phyloP scores from a whole-genome alignment of 2,329 filamentous ascomycete species.

The Claviceps sp. region DNA sequence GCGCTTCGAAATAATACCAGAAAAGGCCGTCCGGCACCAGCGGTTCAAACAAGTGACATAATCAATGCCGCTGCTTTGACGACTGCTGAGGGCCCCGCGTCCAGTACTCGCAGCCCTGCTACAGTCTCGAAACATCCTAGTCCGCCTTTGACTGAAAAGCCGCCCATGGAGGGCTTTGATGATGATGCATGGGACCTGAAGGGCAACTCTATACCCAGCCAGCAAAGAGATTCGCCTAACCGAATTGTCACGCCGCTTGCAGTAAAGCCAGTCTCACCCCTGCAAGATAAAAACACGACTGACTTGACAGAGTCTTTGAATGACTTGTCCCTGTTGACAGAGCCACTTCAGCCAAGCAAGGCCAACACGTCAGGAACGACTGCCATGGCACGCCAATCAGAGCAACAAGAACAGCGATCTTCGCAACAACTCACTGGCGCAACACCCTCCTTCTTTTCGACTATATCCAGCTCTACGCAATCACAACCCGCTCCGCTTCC shows the following conservation, averaged over 20 bases:
- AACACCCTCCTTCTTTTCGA: constrained; percentile 43
- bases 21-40: constrained; percentile 76
- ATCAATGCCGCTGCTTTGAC: constrained; percentile 81
- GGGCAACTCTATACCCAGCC: constrained; percentile 33
- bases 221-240: constrained; percentile 26
- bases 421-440: constrained; percentile 38
- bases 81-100: constrained; percentile 30
- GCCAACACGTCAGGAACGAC: constrained; percentile 17
- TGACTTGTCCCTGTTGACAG: constrained; percentile 39
- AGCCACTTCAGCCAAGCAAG: constrained; percentile 39
- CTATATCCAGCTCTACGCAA: constrained; percentile 27
- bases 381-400: constrained; percentile 3
- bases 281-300: constrained; percentile 11
- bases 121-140: constrained; percentile 12
- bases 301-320: constrained; percentile 42
- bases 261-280: constrained; percentile 5
- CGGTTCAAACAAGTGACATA: constrained; percentile 73
- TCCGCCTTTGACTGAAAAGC: constrained; percentile 14
- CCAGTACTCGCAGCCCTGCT: constrained; percentile 11
- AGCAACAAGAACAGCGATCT: constrained; percentile 19
- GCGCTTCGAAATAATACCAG: constrained; percentile 85
- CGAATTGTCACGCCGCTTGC: constrained; percentile 10
- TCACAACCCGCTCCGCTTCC: constrained; percentile 12
- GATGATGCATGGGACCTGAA: constrained; percentile 98
- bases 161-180: constrained; percentile 54